phyloP scores from a whole-genome alignment of 2,329 filamentous ascomycete species.

The Fusarium pseudograminearum region DNA sequence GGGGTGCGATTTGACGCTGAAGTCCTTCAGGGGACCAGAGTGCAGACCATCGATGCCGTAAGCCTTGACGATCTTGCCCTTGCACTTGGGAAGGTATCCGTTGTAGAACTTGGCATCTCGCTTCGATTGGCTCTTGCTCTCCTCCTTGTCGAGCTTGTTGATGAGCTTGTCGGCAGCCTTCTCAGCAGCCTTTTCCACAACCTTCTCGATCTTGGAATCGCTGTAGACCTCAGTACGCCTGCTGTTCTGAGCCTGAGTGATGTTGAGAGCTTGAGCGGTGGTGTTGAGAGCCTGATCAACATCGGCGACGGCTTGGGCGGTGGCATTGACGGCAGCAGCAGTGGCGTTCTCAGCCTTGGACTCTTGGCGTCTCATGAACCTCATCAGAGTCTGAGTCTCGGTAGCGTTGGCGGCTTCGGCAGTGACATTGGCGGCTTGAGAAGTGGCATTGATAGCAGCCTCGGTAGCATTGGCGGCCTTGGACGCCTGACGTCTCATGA shows the following conservation, averaged over 20 bases:
- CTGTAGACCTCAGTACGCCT: slow-evolving; percentile 24
- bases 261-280: neutral
- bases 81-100: slow-evolving; percentile 25
- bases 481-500: neutral
- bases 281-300: neutral
- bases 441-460: neutral
- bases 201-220: slow-evolving; percentile 27
- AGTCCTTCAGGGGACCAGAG: slow-evolving; percentile 16
- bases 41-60: slow-evolving; percentile 22
- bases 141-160: slow-evolving; percentile 14
- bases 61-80: slow-evolving; percentile 24
- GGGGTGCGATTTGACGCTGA: slow-evolving; percentile 26
- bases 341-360: neutral
- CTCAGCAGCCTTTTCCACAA: slow-evolving; percentile 25
- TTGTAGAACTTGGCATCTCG: slow-evolving; percentile 40
- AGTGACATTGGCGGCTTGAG: neutral
- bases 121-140: neutral
- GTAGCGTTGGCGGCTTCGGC: neutral
- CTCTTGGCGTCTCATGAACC: neutral
- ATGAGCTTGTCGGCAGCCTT: slow-evolving; percentile 16
- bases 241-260: neutral
- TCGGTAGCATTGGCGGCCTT: neutral
- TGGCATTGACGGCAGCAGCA: neutral
- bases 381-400: neutral
- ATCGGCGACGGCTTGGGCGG: neutral